Evolutionary conservation across 176 grass and related monocot species (phyloP).

Genomic region (Hsuehochloa calcarea): DNA sequence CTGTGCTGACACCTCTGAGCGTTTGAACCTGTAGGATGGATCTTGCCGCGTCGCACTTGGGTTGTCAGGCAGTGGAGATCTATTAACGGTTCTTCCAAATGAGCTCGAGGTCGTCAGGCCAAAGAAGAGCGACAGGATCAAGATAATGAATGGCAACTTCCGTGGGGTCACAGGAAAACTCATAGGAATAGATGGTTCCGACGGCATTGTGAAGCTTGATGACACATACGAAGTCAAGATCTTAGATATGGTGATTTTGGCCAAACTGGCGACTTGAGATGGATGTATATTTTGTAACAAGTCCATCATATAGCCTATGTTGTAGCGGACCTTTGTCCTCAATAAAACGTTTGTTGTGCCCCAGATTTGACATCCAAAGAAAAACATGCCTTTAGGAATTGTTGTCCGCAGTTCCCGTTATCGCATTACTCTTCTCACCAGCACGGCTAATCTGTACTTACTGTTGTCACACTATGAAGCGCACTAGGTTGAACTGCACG

Average conservation of each 20-base stretch:
- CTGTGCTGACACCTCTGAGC: neutral
- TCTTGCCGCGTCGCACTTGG: constrained; percentile 73
- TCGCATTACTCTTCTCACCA: neutral
- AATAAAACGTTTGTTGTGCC: constrained; percentile 33
- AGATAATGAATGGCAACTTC: constrained; percentile 75
- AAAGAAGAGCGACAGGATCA: constrained; percentile 87
- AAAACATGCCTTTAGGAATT: neutral
- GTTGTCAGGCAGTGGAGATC: constrained; percentile 58
- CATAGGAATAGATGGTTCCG: constrained; percentile 91
- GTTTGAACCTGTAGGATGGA: constrained; percentile 67
- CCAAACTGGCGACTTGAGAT: constrained; percentile 66
- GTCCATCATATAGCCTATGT: constrained; percentile 35
- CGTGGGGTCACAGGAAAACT: constrained; percentile 78
- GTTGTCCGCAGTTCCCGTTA: neutral
- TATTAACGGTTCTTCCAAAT: constrained; percentile 42
- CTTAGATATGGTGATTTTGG: constrained; percentile 90
- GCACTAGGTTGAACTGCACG: neutral
- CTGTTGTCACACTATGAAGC: neutral
- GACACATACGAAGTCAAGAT: constrained; percentile 96
- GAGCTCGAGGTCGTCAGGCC: constrained; percentile 83
- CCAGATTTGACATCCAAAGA: constrained; percentile 11
- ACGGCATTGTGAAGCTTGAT: constrained; percentile 92
- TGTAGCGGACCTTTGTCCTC: constrained; percentile 27
- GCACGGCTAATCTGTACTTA: too few species aligned
- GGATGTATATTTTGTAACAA: constrained; percentile 45